phyloP scores from a whole-genome alignment of 805 yeast species.

The Yarrowia sp. region DNA sequence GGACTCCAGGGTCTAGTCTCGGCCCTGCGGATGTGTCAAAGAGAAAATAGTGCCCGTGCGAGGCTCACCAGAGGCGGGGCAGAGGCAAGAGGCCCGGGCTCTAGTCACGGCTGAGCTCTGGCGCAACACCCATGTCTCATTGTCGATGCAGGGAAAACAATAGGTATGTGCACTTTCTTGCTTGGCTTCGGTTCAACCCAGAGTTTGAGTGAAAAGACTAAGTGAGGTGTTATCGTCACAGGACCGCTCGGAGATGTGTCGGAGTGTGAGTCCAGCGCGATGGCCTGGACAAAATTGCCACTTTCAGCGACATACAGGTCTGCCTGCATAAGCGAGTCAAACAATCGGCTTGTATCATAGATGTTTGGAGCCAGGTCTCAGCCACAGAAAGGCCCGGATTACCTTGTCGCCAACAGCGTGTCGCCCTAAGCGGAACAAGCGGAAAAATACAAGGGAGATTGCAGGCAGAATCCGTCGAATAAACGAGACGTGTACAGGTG shows the following conservation, averaged over 20 bases:
- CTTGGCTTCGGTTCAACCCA: constrained; percentile 7
- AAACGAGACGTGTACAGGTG: too few species aligned
- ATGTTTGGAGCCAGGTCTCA: too few species aligned
- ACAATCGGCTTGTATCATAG: too few species aligned
- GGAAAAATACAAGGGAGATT: too few species aligned
- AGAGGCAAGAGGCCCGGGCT: too few species aligned
- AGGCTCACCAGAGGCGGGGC: too few species aligned
- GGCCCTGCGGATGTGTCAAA: background rate
- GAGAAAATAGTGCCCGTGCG: background rate
- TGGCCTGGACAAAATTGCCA: background rate
- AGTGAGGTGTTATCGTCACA: too few species aligned
- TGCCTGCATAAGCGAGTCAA: background rate
- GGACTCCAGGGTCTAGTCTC: background rate
- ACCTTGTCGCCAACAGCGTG: too few species aligned
- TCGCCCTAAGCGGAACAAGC: too few species aligned
- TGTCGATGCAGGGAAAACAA: constrained; percentile 17
- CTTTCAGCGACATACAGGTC: background rate
- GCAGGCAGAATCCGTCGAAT: too few species aligned
- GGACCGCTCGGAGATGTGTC: background rate
- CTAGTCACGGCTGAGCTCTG: background rate
- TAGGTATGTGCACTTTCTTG: background rate
- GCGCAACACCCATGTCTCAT: background rate
- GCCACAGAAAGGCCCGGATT: too few species aligned
- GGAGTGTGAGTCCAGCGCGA: background rate
- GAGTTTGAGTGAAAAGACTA: background rate